Evolutionary conservation across 345 rosid genomes (phyloP).

Genomic region (Lumnitzera littorea): DNA sequence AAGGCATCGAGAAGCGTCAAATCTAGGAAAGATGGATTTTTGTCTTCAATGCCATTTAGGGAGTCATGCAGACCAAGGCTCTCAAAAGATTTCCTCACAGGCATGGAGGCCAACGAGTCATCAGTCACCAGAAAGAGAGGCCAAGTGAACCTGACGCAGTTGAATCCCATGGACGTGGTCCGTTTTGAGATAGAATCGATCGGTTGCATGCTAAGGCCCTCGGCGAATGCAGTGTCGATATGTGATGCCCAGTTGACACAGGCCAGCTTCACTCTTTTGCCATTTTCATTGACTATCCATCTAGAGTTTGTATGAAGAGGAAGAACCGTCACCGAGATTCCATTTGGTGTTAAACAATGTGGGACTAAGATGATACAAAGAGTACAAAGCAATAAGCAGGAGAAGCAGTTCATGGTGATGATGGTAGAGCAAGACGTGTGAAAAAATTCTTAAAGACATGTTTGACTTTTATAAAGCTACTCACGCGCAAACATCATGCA

Average conservation of each 20-base stretch:
- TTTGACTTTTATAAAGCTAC: too few species aligned
- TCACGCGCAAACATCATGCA: too few species aligned
- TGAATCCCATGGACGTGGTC: conserved; percentile 45
- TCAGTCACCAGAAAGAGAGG: conserved; percentile 45
- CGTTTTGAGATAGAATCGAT: conserved; percentile 23
- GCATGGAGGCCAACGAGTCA: conserved; percentile 37
- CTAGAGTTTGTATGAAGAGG: conserved; percentile 8
- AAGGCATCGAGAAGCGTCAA: conserved; percentile 63
- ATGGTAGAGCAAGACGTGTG: too few species aligned
- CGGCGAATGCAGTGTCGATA: conserved; percentile 53
- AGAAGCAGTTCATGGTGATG: too few species aligned
- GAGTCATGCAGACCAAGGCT: conserved; percentile 47
- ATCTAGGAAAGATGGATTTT: conserved; percentile 76
- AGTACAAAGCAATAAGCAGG: too few species aligned
- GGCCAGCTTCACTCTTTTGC: conserved; percentile 14
- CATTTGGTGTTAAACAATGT: too few species aligned
- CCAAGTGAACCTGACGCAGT: conserved; percentile 74
- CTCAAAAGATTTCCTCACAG: conserved; percentile 55
- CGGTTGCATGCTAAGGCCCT: conserved; percentile 68
- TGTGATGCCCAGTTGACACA: conserved; percentile 29
- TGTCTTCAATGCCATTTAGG: conserved; percentile 49
- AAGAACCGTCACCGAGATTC: neutral
- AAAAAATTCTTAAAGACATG: too few species aligned
- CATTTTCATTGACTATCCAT: conserved; percentile 12
- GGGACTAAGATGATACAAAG: too few species aligned